Conservation (phyloP, 768 basidiomycete species). For the Hygrophorus pudorinus region DNA sequence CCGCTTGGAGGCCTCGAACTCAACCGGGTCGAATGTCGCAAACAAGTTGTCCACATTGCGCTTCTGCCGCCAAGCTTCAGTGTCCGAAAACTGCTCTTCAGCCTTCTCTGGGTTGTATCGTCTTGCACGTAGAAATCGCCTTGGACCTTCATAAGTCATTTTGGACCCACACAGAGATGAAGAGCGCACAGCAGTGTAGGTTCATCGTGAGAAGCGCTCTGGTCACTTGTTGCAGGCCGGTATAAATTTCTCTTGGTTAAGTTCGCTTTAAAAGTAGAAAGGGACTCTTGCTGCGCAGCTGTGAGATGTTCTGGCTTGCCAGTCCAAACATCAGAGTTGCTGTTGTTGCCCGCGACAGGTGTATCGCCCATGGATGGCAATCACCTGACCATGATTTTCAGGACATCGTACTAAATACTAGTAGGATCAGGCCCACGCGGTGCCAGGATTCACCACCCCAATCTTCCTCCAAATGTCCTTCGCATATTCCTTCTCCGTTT, state of each 20-base stretch:
- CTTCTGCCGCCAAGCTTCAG: constrained; percentile 59
- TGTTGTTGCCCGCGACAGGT: too few relatives aligned
- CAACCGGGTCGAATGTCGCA: constrained; percentile 43
- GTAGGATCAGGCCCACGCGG: not conserved
- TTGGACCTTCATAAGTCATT: constrained; percentile 17
- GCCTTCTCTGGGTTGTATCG: constrained; percentile 54
- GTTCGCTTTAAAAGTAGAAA: constrained; percentile 43
- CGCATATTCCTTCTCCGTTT: constrained; percentile 39
- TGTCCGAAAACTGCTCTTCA: constrained; percentile 56
- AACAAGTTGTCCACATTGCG: constrained; percentile 57
- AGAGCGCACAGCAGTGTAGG: constrained; percentile 40
- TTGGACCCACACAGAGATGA: constrained; percentile 22
- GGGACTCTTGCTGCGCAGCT: constrained; percentile 33
- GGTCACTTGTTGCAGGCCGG: constrained; percentile 21
- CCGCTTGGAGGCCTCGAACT: constrained; percentile 47
- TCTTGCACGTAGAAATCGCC: constrained; percentile 79
- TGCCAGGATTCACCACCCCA: constrained; percentile 14
- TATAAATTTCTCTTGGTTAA: constrained; percentile 46
- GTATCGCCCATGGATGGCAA: too few relatives aligned
- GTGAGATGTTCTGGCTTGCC: constrained; percentile 51
- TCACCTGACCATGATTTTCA: too few relatives aligned
- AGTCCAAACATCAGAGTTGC: constrained; percentile 15
- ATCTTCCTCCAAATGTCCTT: constrained; percentile 36
- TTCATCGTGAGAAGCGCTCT: constrained; percentile 49
- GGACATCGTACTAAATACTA: too few relatives aligned